Base-by-base conservation (phyloP, 768 basidiomycete genomes). In the Lactarius tabidus region DNA sequence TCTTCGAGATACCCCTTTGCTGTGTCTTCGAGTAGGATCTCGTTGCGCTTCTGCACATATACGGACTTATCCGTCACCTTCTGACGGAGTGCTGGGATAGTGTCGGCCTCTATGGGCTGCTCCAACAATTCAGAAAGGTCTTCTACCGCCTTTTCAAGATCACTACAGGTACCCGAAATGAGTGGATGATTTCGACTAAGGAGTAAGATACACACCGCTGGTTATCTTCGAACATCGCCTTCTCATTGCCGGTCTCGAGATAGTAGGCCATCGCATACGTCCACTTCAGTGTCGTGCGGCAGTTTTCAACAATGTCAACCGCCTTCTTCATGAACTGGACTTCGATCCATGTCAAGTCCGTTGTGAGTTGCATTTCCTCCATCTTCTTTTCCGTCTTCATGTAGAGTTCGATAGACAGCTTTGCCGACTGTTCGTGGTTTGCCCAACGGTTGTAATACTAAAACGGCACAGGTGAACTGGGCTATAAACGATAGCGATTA, bases 361-460 rank as follows among this genome's bases (percentile, higher is more conserved):
- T 94, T 14, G 88, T 89, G 68, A 94, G 84, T 79, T 98, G 97
- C 90, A 98, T 96, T 77, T 97, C 94, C 76, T 98, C 95, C 97
- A 99, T 99, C 87, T 98, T 98, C 85, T 96, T 95, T 83, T 99
- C 95, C 15, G 96, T 98, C 80, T 95, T 95, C 62, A 83, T 83
- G 75, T 95, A 96, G 48, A 98, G 80, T 69, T 98, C 94, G 18
- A 91, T 75, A 20, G 96, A 95, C 58, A 99, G 87, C 77, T 95
- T 95, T 58, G 95, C 94, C n/a, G 95, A 97, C 74, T 97, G 95
- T 74, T 99, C 97, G 78, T 99, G 97, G 76, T 99, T 99, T 9
- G 97, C 93, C 92, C 93, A 99, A 45, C 97, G 92, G 75, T 97
- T 98, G 80, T 98, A 99, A 79, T 98, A 99, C 94, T 97, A 69